These are phyloP conservation scores for Rhamnella rubrinervis DNA, from an alignment of 331 rosid genomes.

Conservation along the genomic window DNA sequence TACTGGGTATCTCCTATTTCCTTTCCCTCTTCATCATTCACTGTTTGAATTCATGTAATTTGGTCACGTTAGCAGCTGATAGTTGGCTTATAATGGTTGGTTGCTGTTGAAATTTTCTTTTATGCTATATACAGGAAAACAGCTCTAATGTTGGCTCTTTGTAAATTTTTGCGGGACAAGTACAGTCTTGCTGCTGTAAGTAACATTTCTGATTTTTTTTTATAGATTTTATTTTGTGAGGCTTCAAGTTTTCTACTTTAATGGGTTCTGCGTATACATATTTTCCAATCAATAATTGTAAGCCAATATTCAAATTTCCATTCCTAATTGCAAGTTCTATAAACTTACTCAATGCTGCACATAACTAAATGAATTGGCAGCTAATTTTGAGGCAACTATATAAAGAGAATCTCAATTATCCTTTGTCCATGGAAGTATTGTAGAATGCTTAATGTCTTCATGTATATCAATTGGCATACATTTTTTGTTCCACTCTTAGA, in stretches of 20 bases:
- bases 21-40: background rate
- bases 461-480: no score
- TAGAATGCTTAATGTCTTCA: no score
- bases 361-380: no score
- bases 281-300: no score
- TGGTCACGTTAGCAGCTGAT: background rate
- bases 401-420: no score
- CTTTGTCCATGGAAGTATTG: no score
- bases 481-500: no score
- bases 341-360: no score
- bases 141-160: slow-evolving; percentile 90
- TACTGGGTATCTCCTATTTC: slow-evolving; percentile 55
- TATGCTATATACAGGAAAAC: slow-evolving; percentile 59
- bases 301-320: no score
- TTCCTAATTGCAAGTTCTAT: no score
- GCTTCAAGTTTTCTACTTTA: background rate
- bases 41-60: background rate
- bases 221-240: background rate
- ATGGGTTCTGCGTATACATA: no score
- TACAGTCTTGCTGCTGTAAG: slow-evolving; percentile 97
- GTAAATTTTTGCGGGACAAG: slow-evolving; percentile 64
- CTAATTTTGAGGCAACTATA: no score
- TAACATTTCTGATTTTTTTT: slow-evolving; percentile 1
- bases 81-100: background rate
- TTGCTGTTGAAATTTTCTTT: slow-evolving; percentile 15